These are phyloP conservation scores for Rhizoclosmatium hyalinum DNA, from an alignment of 371 early-diverging fungal genomes.

Conservation along the genomic window DNA sequence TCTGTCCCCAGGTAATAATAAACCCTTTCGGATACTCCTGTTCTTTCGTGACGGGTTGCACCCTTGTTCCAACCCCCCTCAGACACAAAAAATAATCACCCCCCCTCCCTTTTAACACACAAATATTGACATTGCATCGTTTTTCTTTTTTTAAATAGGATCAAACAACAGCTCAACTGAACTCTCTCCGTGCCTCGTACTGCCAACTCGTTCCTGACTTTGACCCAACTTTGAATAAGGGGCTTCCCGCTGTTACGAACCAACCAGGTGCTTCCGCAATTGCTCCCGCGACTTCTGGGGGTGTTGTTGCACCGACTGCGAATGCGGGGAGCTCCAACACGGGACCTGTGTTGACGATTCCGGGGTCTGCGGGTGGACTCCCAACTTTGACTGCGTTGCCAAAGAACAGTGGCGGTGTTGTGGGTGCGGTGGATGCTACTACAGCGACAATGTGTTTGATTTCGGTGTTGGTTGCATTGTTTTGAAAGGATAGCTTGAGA, in stretches of 20 bases:
- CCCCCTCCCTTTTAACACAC: too few species aligned
- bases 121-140: neutral
- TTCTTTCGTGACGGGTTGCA: too few species aligned
- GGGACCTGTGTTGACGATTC: neutral
- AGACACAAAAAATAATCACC: too few species aligned
- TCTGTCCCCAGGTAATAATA: neutral
- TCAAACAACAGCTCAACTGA: neutral
- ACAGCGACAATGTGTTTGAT: neutral
- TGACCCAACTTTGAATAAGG: neutral
- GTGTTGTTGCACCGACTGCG: neutral
- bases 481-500: neutral
- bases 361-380: neutral
- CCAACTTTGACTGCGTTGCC: slow-evolving; percentile 1
- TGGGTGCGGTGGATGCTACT: neutral
- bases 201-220: neutral
- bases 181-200: neutral
- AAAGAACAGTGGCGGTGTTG: neutral
- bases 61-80: too few species aligned
- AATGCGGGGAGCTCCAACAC: neutral
- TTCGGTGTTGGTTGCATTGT: neutral
- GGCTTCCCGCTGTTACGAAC: neutral
- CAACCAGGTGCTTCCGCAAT: neutral
- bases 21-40: too few species aligned
- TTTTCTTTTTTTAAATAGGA: neutral
- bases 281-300: neutral